These are phyloP conservation scores for Candida incommunis DNA, from an alignment of 805 yeast species.

Conservation along the genomic window DNA sequence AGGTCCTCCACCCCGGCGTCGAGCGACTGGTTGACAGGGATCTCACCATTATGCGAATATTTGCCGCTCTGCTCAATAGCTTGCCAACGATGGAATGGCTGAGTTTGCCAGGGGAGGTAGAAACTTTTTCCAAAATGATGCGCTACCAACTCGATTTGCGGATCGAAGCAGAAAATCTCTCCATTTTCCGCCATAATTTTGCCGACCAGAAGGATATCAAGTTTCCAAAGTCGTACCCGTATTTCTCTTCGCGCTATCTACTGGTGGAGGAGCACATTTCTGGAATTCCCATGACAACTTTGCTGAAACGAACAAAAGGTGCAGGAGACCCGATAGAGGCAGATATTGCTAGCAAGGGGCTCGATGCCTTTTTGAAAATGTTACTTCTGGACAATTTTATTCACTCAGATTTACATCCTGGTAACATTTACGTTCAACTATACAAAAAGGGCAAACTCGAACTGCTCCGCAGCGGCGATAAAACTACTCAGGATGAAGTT, in stretches of 20 bases:
- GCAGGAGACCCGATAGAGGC: constrained; percentile 26
- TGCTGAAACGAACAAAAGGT: constrained; percentile 30
- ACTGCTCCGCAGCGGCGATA: constrained; percentile 22
- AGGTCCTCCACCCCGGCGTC: constrained; percentile 84
- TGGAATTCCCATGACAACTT: constrained; percentile 68
- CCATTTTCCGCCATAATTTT: constrained; percentile 60
- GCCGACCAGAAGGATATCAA: constrained; percentile 40
- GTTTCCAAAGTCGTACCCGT: constrained; percentile 67
- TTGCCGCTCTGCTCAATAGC: constrained; percentile 54
- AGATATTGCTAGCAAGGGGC: constrained; percentile 60
- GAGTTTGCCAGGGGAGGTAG: constrained; percentile 86
- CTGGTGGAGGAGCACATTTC: constrained; percentile 74
- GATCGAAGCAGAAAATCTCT: constrained; percentile 74
- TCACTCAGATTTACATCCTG: constrained; percentile 96
- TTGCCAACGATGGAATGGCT: constrained; percentile 98
- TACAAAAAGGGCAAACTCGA: constrained; percentile 27
- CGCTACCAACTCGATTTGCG: constrained; percentile 75
- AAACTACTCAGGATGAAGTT: constrained; percentile 11
- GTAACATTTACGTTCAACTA: constrained; percentile 73
- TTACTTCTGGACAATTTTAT: constrained; percentile 83
- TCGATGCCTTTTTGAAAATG: constrained; percentile 90
- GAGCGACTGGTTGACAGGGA: constrained; percentile 63
- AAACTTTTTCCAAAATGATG: constrained; percentile 77
- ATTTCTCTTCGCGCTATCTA: constrained; percentile 52
- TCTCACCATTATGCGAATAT: constrained; percentile 64